Evolutionary conservation across 148 eudicot genomes (phyloP), one percentile per base, ranked within the genome.

Genomic region (Arbutus unedo): DNA sequence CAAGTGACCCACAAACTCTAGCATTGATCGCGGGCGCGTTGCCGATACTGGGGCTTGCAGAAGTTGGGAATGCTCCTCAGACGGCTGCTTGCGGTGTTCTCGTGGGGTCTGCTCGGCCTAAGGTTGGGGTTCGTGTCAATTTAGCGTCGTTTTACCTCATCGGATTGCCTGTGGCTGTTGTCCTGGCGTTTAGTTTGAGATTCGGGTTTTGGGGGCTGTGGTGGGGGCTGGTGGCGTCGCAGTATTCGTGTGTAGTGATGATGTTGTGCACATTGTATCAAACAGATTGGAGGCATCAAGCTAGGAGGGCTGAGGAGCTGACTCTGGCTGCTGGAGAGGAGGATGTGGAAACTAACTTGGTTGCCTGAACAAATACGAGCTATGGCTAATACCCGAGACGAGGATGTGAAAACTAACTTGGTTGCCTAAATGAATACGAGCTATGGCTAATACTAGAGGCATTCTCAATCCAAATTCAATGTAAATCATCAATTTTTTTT

Each of bases 31-130:
- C 94, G 15, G 14, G 78, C 0, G 89, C 93, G 10, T 90, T 96
- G 5, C 99, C 98, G 0, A 83, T 94, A 4, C 55, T 93, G 54
- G 99, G 98, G 8, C 82, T 96, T 16, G 93, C 95, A 16, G 99
- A 96, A 75, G 81, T 96, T 4, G 98, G 98, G 9, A 94, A 96
- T 41, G 87, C 94, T 14, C 95, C 98, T 0, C 99, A 94, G 67
- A 94, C 99, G 15, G 98, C 93, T 2, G 94, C 91, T 2, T 91
- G 97, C 76, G 99, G 99, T 0, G 95, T 83, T 3, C 77, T 96
- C 2, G 91, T 92, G 31, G 99, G 99, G 2, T 93, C 97, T 0
- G 99, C 99, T 0, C 79, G 92, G 79, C 92, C 99, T 2, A 92
- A 85, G 82, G 19, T 90, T 2, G 99, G 95, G 0, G 97, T 91